Base-by-base conservation (phyloP, 2,329 filamentous ascomycete species). In the Alternaria sp. region DNA sequence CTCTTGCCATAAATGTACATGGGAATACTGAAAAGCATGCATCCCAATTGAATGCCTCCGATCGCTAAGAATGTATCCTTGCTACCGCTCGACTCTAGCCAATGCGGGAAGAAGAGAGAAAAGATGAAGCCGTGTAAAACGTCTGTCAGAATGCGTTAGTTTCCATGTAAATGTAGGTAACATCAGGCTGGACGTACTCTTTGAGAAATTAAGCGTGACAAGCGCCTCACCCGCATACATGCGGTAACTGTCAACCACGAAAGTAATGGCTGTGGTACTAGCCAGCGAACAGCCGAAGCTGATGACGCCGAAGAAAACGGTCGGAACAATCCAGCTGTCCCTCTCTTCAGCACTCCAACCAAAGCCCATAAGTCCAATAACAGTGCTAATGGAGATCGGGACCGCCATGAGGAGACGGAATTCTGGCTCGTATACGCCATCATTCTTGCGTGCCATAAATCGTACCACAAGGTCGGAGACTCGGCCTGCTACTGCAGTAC, bases 1-100 rank as follows among this genome's bases (percentile, higher is more conserved):
- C 93, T 83, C 84, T 98, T 98, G 18, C 94, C 94, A 73, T 88
- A 97, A 20, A 98, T 91, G 76, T 95, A 98, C 91, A 98, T 93
- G 0, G 94, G 94, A 56, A 97, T 89, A 1, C 93, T 91, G 54
- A 85, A 88, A 3, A 92, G 72, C 76, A 96, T 83, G 56, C 90
- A 86, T 12, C 88, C 87, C 34, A 97, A 79, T 79, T 98, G 94
- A 28, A 98, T 95, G 26, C 93, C 85, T 3, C 94, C 94, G 53
- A 97, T 85, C 72, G 89, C 92, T 44, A 96, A 80, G 74, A 92
- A 98, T 0, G 96, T 93, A 11, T 81, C 85, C 79, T 90, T 92
- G 11, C 91, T 85, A 0, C 94, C 94, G 58, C 93, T 89, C 1
- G 79, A 76, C 32, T 91, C 86, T 22, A 98, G 82, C 94, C 94